phyloP scores from a whole-genome alignment of 768 basidiomycete species.

The Trametes cubensis region DNA sequence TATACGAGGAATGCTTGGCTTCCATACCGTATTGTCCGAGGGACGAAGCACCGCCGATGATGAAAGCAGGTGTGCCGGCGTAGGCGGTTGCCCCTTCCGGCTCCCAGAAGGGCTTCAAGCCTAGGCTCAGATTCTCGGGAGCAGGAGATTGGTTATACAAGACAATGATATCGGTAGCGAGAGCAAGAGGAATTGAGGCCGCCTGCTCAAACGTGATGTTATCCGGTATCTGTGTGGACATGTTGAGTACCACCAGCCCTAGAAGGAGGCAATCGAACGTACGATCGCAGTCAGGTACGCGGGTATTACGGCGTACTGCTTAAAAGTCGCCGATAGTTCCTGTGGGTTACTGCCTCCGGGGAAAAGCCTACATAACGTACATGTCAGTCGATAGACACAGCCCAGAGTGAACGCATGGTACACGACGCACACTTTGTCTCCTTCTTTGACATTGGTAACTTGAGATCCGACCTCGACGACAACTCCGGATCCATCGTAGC shows the following conservation, averaged over 20 bases:
- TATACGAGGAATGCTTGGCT: neutral
- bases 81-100: slow-evolving; percentile 19
- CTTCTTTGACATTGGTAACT: slow-evolving; percentile 35
- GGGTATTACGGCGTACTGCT: slow-evolving; percentile 24
- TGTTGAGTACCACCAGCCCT: neutral
- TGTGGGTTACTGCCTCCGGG: slow-evolving; percentile 26
- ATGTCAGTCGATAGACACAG: neutral
- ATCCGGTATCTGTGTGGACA: slow-evolving; percentile 29
- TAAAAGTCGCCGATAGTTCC: slow-evolving; percentile 9
- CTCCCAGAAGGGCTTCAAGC: slow-evolving; percentile 23
- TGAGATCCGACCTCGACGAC: slow-evolving; percentile 37
- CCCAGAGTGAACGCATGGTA: neutral
- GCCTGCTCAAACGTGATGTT: slow-evolving; percentile 37
- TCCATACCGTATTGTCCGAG: slow-evolving; percentile 32
- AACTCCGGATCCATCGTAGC: slow-evolving; percentile 21
- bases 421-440: slow-evolving; percentile 37
- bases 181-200: slow-evolving; percentile 34
- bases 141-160: slow-evolving; percentile 29
- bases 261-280: slow-evolving; percentile 1
- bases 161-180: slow-evolving; percentile 36
- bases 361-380: slow-evolving; percentile 23
- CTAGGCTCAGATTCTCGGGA: neutral
- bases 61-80: slow-evolving; percentile 28
- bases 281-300: slow-evolving; percentile 22
- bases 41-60: slow-evolving; percentile 33